Conservation (phyloP, 352 stramenopile genomes). For the Peronosclerospora sorghi region DNA sequence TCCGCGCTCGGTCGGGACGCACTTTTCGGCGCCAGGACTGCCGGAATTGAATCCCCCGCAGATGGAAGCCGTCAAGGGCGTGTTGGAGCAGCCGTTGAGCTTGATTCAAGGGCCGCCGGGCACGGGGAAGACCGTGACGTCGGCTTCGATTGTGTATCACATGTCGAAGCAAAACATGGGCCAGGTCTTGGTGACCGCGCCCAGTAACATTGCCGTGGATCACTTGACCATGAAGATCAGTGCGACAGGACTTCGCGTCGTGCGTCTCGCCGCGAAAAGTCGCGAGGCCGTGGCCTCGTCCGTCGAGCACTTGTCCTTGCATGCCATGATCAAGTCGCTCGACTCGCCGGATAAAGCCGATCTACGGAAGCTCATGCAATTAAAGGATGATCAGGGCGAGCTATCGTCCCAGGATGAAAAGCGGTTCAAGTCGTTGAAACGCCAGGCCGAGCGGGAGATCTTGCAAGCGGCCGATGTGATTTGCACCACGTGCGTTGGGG, state of each 20-base stretch:
- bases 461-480: conserved; percentile 98
- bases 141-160: conserved; percentile 98
- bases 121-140: conserved; percentile 97
- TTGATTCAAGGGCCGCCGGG: conserved; percentile 97
- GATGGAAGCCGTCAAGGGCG: conserved; percentile 89
- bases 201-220: conserved; percentile 99
- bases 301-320: conserved; percentile 96
- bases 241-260: conserved; percentile 94
- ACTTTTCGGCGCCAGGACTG: conserved; percentile 89
- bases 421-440: conserved; percentile 90
- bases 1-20: conserved; percentile 47
- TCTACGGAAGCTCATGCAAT: conserved; percentile 84
- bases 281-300: conserved; percentile 90
- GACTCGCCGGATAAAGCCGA: conserved; percentile 86
- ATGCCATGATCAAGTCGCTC: conserved; percentile 92
- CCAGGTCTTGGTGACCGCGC: conserved; percentile 97
- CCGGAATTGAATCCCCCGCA: conserved; percentile 97
- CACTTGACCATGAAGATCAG: conserved; percentile 95
- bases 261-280: conserved; percentile 96
- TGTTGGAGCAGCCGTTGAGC: conserved; percentile 94
- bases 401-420: conserved; percentile 93
- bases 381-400: conserved; percentile 94
- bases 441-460: conserved; percentile 91
- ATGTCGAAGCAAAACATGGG: conserved; percentile 97
- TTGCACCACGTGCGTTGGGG: conserved; percentile 98